Conservation (phyloP, 768 basidiomycete species). For the Mycena leptocephala region DNA sequence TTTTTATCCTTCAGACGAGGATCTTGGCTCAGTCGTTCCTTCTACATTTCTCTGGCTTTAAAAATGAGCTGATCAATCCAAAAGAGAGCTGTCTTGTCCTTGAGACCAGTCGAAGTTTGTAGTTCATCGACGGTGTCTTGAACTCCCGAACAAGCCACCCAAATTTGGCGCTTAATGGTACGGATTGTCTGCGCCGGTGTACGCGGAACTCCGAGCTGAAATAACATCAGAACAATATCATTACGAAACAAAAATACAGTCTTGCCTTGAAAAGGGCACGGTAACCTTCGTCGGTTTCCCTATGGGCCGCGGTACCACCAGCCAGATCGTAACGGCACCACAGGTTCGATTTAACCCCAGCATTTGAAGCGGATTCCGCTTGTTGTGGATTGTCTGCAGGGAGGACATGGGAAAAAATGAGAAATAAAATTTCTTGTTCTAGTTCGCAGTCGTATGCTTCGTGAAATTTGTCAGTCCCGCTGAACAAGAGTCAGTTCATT, state of each 20-base stretch:
- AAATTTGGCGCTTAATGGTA: neutral
- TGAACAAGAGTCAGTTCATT: neutral
- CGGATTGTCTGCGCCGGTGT: neutral
- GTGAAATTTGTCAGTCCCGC: slow-evolving; percentile 12
- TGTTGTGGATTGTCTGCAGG: slow-evolving; percentile 55
- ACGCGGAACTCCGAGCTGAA: neutral
- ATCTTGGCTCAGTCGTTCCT: neutral
- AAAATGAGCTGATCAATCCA: slow-evolving; percentile 42
- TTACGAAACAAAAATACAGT: neutral
- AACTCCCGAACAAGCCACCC: slow-evolving; percentile 37
- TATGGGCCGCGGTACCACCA: slow-evolving; percentile 40
- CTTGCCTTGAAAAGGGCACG: neutral
- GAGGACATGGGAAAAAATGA: slow-evolving; percentile 41
- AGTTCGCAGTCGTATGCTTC: slow-evolving; percentile 46
- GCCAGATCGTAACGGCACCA: slow-evolving; percentile 43
- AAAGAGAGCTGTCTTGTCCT: slow-evolving; percentile 45
- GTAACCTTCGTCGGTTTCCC: slow-evolving; percentile 36
- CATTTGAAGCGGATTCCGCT: slow-evolving; percentile 44
- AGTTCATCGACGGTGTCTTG: slow-evolving; percentile 6
- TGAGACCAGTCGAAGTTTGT: slow-evolving; percentile 45
- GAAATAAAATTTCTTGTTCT: slow-evolving; percentile 43
- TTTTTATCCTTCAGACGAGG: slow-evolving; percentile 3
- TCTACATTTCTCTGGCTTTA: neutral
- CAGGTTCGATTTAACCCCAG: slow-evolving; percentile 40
- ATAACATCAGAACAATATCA: neutral